Percentiles rank a stretch among this genome's conserved stretches.
Conservation (phyloP, 805 yeast species). For the Suhomyces emberorum region DNA sequence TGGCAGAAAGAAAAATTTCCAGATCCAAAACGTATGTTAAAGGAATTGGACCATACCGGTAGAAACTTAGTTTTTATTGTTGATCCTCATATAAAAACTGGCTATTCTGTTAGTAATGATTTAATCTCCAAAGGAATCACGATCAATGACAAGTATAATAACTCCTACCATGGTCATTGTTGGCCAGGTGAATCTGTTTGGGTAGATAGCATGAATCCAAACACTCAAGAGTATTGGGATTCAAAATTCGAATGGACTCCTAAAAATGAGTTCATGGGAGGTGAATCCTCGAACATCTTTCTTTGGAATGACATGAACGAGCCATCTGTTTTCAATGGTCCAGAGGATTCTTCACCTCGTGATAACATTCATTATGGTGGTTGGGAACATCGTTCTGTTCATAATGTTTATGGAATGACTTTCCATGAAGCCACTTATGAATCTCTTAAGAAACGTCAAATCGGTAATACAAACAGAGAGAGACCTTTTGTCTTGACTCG, state of each 20-base stretch:
- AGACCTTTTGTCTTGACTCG: conserved; percentile 90
- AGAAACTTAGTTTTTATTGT: conserved; percentile 80
- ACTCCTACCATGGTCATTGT: conserved; percentile 77
- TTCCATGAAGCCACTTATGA: conserved; percentile 77
- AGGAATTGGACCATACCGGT: conserved; percentile 62
- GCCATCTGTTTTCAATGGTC: conserved; percentile 92
- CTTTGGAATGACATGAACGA: conserved; percentile 99
- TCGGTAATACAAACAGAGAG: conserved; percentile 38
- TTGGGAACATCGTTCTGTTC: conserved; percentile 89
- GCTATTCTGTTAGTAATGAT: conserved; percentile 60
- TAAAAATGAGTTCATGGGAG: conserved; percentile 26
- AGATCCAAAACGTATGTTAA: conserved; percentile 66
- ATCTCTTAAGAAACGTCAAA: conserved; percentile 52
- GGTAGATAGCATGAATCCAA: conserved; percentile 81
- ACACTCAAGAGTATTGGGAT: conserved; percentile 60
- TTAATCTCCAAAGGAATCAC: conserved; percentile 43
- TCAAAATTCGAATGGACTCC: conserved; percentile 47
- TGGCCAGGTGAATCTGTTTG: conserved; percentile 98
- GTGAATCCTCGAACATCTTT: conserved; percentile 62
- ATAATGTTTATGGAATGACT: conserved; percentile 78
- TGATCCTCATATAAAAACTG: conserved; percentile 86
- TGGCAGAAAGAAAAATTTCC: conserved; percentile 81
- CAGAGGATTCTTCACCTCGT: conserved; percentile 87
- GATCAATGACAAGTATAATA: conserved; percentile 45
- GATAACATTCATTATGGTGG: conserved; percentile 75